Base-by-base conservation (phyloP, 148 eudicot species). In the Camellia lanceoleosa region DNA sequence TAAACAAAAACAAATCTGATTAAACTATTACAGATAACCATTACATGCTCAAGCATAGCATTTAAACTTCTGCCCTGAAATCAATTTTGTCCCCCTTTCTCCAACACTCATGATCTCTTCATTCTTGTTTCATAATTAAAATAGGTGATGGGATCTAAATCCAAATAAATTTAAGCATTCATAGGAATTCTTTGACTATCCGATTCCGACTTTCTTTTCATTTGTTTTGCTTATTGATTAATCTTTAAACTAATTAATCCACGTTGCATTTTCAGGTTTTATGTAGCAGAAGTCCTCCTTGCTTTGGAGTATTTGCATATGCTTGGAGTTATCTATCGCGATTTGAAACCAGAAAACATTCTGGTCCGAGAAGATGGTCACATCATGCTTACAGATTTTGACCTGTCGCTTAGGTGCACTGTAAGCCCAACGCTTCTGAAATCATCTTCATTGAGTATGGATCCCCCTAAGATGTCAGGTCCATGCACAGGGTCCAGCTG, bases 371-470 rank as follows among this genome's bases (percentile, higher is more conserved):
- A 94, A 82, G 98, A 94, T 47, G 98, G 98, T 38, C 98, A 94
- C 85, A 92, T 94, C 80, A 94, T 94, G 98, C 93, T 94, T 62
- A 90, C 98, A 7, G 98, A 94, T 81, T 94, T 94, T 56, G 98
- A 94, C 77, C 94, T 94, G 42, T 94, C 98, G 19, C 93, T 94
- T 54, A 83, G 97, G 85, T 94, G 97, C 62, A 82, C 89, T 14
- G 98, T 95, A 3, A 92, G 77, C 84, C 98, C 98, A 2, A 95
- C 88, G 18, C 97, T 95, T 66, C 67, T 94, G 46, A 88, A 90
- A 56, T 81, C 94, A 23, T 81, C 98, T 43, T 69, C 92, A 4
- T 60, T 80, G 20, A 81, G 51, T 18, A 3, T 88, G 12, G 95
- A 88, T 30, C 80, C 92, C 72, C 87, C 94, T 42, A 83, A 89